Conservation (phyloP, 331 rosid genomes). For the Acacia pycnantha region DNA sequence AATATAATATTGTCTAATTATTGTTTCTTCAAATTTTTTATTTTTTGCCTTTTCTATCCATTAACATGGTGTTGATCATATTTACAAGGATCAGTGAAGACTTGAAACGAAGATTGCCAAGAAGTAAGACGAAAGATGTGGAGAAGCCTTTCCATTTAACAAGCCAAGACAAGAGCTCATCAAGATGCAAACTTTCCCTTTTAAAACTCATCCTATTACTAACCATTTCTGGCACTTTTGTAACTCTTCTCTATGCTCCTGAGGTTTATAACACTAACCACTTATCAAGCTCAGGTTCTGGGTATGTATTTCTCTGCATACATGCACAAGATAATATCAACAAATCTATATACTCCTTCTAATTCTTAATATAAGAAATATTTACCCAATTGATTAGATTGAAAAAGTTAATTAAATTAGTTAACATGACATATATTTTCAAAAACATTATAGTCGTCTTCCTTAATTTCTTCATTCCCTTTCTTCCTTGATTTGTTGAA, state of each 20-base stretch:
- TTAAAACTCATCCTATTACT: conserved; percentile 59
- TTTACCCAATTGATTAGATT: too few species aligned
- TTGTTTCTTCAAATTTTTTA: too few species aligned
- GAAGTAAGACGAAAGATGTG: conserved; percentile 53
- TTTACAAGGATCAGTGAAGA: conserved; percentile 55
- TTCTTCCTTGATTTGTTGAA: too few species aligned
- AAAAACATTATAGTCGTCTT: too few species aligned
- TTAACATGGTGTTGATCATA: conserved; percentile 27
- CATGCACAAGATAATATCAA: not conserved
- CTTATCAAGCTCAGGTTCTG: conserved; percentile 47
- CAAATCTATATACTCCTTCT: not conserved
- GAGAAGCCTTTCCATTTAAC: conserved; percentile 64
- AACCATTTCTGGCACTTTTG: conserved; percentile 57
- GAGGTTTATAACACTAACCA: conserved; percentile 56
- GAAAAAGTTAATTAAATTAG: too few species aligned
- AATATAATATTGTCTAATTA: not conserved
- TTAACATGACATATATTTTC: too few species aligned
- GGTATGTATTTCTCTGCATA: conserved; percentile 40
- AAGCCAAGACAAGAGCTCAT: conserved; percentile 58
- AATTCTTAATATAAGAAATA: too few species aligned
- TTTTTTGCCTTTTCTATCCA: not conserved
- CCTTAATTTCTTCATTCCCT: too few species aligned
- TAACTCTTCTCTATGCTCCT: conserved; percentile 67
- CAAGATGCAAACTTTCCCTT: conserved; percentile 72
- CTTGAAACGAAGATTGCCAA: conserved; percentile 53